Base-by-base conservation (phyloP, 306 rosid genomes). In the Dalbergia oliveri region DNA sequence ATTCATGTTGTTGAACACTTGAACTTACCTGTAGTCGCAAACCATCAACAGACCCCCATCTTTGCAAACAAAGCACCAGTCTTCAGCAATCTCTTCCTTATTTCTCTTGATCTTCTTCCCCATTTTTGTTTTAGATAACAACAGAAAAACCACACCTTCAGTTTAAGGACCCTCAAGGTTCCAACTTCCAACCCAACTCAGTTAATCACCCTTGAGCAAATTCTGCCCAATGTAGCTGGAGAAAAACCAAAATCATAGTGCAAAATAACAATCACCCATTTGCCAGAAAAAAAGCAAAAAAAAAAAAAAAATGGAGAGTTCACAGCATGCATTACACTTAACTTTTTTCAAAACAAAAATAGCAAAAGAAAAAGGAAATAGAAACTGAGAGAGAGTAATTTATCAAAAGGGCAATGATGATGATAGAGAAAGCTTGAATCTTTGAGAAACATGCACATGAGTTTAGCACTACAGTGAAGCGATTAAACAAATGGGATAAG, bases 81-180 rank as follows among this genome's bases (percentile, higher is more conserved):
- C 91, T 63, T 92, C 97, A 19, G 86, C 85, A 72, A 80, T 44
- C 50, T 84, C 88, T 64, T 88, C 97, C 84, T 84, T 90, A 2
- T 6, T 88, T 35, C 3, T 66, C 66, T 73, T 82, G 5, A 14
- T 70, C 82, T 81, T 88, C 62, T 33, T 88, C 26, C 59, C 82
- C 90, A 86, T 87, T 70, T 26, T 33, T 75, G 23, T 41, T 62
- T 79, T 2, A 21, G 5, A 13, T 13, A 14, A 19, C 4, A 2
- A 47, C 47, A 11, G 14, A 4, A 50, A n/a, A 18, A 44, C 16
- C 51, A 19, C 23, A n/a, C 34, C 43, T 7, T 43, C 1, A 7
- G 3, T 13, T 33, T 3, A 56, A 18, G 21, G 8, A 39, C 10
- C 51, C 71, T 49, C 54, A 44, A 43, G 10, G 47, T 4, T 9